Base-by-base conservation (phyloP, 2,329 filamentous ascomycete species). In the Neonectria sp. region DNA sequence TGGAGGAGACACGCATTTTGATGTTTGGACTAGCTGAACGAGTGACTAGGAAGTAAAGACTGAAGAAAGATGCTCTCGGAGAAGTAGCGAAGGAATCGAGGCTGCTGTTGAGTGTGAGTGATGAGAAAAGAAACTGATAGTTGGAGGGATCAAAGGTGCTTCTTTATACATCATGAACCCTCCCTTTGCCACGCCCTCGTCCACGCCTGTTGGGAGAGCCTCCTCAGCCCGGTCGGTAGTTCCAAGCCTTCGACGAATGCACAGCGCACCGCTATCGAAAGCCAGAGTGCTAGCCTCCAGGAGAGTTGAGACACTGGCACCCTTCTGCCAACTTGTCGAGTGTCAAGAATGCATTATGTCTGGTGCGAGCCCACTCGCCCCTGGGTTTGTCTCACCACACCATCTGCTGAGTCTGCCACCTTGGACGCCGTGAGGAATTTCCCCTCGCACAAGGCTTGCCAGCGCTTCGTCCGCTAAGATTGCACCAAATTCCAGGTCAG, bases 1-100 rank as follows among this genome's bases (percentile, higher is more conserved):
- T 51, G 60, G 72, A 55, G 55, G 77, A 70, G 69, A 71, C 78
- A 71, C 76, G 78, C 79, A 81, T 81, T 31, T 67, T 76, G 71
- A n/a, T 68, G 52, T 51, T 67, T 63, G 24, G 62, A 31, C 59
- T 65, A 65, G n/a, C 60, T 53, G 61, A 77, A 70, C 68, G 71
- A 76, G 71, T 75, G 76, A 76, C 68, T 73, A 61, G 67, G 57
- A 21, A 57, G 55, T 68, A 76, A 73, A 64, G 72, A 77, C 71
- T 67, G 72, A 62, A 62, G 72, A 62, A 62, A 71, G 45, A 67
- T 72, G 73, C 71, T 74, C 78, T 78, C 76, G 72, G 74, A 25
- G 66, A 60, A 52, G 68, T 70, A 56, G 71, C 67, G 79, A 79
- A 53, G 68, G 76, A 70, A 75, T 79, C 78, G 76, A 80, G 78